Evolutionary conservation across 106 monocot genomes (phyloP), one percentile per base, ranked within the genome.

Genomic region (Dendrobium chrysotoxum): DNA sequence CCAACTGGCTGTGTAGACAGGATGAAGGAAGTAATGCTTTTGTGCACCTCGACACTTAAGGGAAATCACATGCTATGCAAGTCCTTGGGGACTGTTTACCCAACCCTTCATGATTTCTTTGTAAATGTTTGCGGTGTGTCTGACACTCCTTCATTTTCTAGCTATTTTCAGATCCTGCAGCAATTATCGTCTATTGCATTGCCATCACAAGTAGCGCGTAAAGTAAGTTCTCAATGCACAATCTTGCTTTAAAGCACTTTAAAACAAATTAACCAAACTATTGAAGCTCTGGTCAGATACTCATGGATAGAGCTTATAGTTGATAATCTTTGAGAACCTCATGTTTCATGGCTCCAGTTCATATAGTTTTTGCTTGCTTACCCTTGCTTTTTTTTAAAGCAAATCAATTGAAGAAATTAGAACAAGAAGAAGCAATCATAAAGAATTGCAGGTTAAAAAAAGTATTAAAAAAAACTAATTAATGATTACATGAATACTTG

Each of bases 1-100:
- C 93, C 98, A 61, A 88, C 95, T 84, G 95, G 98, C 65, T 99
- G 95, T 81, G 77, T 91, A 46, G 89, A 91, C 41, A 81, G 83
- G 81, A 82, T 79, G 53, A 86, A 88, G 81, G 87, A 93, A 75
- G 64, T 82, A 50, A 23, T 79, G 7, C 47, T 26, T 77, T 18
- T 65, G 1, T 45, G 74, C 75, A 66, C 77, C 70, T 78, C 80
- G 28, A 4, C 44, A 8, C 78, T 79, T 17, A 61, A 79, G 38
- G 85, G 8, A 16, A 70, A 25, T 44, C 45, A 53, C 39, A 2
- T 78, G 68, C 87, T 79, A 21, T 88, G 80, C 78, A 80, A 72
- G 40, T 58, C 83, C 45, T 72, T 99, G 88, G 78, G 85, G n/a
- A 35, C 53, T 77, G 54, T 90, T 53, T 99, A 99, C 77, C 95